Conservation (phyloP, 2,329 filamentous ascomycete genomes). For the Aspergillus viridinutans region DNA sequence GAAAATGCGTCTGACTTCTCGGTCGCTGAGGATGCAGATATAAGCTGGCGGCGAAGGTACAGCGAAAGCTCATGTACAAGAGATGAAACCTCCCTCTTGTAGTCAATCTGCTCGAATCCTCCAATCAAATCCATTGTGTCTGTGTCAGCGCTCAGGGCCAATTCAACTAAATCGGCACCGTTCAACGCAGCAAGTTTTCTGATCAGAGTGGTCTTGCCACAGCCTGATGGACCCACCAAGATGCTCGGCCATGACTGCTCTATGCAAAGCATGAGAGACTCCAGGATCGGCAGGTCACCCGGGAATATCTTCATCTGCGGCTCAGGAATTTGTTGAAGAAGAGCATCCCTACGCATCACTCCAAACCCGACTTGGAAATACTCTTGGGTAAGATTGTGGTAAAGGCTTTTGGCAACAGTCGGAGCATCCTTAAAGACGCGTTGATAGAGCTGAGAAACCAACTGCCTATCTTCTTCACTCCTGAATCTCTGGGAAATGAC, state of each 20-base stretch:
- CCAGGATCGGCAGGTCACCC: constrained; percentile 62
- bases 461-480: constrained; percentile 60
- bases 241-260: constrained; percentile 86
- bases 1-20: constrained; percentile 18
- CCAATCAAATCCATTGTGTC: constrained; percentile 97
- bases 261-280: constrained; percentile 82
- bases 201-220: constrained; percentile 79
- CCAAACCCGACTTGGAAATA: constrained; percentile 78
- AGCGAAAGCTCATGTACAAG: constrained; percentile 52
- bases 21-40: constrained; percentile 25
- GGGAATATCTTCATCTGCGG: constrained; percentile 33
- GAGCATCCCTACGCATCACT: constrained; percentile 57
- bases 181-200: constrained; percentile 73
- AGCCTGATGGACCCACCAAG: constrained; percentile 77
- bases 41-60: constrained; percentile 46
- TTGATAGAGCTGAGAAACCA: constrained; percentile 63
- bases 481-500: constrained; percentile 88
- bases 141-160: constrained; percentile 89
- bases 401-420: constrained; percentile 54
- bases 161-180: constrained; percentile 72
- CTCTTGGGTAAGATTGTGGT: constrained; percentile 64
- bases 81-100: constrained; percentile 66
- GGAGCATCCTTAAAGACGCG: constrained; percentile 55
- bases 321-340: constrained; percentile 33
- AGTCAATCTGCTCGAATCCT: constrained; percentile 92